Evolutionary conservation across 129 eudicot species (phyloP), one percentile per base, ranked within the genome.

Genomic region (Flaveria sonorensis): DNA sequence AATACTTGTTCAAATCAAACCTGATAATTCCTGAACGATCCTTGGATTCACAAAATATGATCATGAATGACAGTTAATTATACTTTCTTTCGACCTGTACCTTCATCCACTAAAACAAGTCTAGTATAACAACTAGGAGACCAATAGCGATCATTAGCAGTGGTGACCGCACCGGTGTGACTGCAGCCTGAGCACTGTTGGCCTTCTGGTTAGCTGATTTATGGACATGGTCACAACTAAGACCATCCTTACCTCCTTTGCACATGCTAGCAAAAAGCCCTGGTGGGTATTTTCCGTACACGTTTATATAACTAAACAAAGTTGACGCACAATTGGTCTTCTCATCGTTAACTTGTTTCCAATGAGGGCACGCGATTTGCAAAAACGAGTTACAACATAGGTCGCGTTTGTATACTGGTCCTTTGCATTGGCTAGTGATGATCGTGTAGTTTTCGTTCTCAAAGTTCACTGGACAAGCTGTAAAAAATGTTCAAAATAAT

Each of bases 361-460:
- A 43, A 23, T 74, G 74, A 50, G 91, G 91, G 79, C 97, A 92
- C 3, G 88, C 84, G 10, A 92, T 81, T 75, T 86, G 66, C 83
- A 87, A 82, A 70, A 92, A 84, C 4, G 96, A 88, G n/a, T 36
- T 45, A 61, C 97, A 92, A 75, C 97, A 92, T 3, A 65, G 21
- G 4, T 82, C 84, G 0, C 85, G 74, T 7, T 78, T 40, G 89
- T 87, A 92, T 8, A 84, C 76, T 0, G 97, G 97, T 60, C 96
- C 97, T 80, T 88, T 92, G 86, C 97, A 92, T 55, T 84, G 87
- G 83, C 93, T 92, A 56, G 97, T 89, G 19, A 92, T 81, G 78
- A 89, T 86, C 0, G 97, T 92, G 82, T 87, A 89, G 91, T 89
- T 89, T 71, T 87, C 83, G 40, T 77, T 76, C 83, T 87, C 90